These are phyloP conservation scores for Chrysanthemum lavandulifolium DNA, from an alignment of 129 eudicot genomes.

Conservation along the genomic window DNA sequence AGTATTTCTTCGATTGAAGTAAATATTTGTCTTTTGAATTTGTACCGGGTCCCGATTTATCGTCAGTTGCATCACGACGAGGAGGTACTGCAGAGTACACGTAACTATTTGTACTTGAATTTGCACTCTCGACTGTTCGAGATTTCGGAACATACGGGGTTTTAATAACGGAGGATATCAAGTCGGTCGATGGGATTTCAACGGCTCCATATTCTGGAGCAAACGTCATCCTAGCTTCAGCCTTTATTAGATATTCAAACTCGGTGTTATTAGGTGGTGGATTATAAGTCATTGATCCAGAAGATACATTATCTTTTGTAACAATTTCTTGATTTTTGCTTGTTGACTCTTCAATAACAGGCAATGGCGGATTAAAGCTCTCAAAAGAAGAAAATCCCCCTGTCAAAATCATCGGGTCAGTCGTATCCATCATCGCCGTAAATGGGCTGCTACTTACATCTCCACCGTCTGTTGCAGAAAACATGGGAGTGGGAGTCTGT, in stretches of 20 bases:
- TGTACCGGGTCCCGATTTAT: slow-evolving; percentile 44
- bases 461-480: slow-evolving; percentile 72
- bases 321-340: slow-evolving; percentile 56
- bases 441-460: slow-evolving; percentile 77
- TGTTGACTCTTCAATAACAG: slow-evolving; percentile 58
- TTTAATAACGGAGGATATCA: slow-evolving; percentile 56
- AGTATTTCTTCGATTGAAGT: slow-evolving; percentile 53
- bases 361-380: slow-evolving; percentile 63
- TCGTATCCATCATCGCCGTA: slow-evolving; percentile 67
- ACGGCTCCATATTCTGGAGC: slow-evolving; percentile 97
- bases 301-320: slow-evolving; percentile 42
- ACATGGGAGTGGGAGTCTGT: slow-evolving; percentile 58
- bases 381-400: slow-evolving; percentile 71
- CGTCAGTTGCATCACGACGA: slow-evolving; percentile 56
- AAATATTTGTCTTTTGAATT: slow-evolving; percentile 43
- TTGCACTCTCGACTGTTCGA: slow-evolving; percentile 65
- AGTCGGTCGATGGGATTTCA: slow-evolving; percentile 59
- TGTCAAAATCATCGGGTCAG: slow-evolving; percentile 80
- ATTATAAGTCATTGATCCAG: slow-evolving; percentile 54
- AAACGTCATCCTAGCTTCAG: slow-evolving; percentile 91
- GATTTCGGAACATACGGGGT: slow-evolving; percentile 80
- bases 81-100: slow-evolving; percentile 88
- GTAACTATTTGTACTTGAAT: slow-evolving; percentile 70
- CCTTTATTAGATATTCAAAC: slow-evolving; percentile 75
- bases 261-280: slow-evolving; percentile 48